These are phyloP conservation scores for Hortiboletus campestris DNA, from an alignment of 768 basidiomycete genomes.

Conservation along the genomic window DNA sequence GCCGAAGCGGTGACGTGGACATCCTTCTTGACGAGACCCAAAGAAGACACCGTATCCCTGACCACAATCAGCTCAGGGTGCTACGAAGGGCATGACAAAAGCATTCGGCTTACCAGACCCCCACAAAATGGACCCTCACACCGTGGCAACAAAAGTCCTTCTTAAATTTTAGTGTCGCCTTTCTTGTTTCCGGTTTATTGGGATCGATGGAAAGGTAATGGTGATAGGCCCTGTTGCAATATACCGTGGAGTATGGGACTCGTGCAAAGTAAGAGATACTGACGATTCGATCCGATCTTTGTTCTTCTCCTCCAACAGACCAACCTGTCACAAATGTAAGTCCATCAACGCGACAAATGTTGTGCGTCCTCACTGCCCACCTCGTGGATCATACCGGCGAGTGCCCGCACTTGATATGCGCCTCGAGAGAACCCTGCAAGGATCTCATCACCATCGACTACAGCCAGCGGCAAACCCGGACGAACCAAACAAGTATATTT, in stretches of 20 bases:
- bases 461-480: not conserved
- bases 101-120: slow-evolving; percentile 28
- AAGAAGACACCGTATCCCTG: slow-evolving; percentile 16
- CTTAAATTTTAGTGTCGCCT: slow-evolving; percentile 25
- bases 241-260: not conserved
- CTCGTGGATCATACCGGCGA: slow-evolving; percentile 38
- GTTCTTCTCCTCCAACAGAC: not conserved
- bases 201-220: slow-evolving; percentile 25
- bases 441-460: not conserved
- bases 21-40: slow-evolving; percentile 1
- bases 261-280: not conserved
- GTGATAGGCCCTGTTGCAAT: not conserved
- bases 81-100: not conserved
- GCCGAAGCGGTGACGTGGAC: slow-evolving; percentile 6
- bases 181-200: slow-evolving; percentile 6
- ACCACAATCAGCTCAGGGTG: not conserved
- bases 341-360: not conserved
- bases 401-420: slow-evolving; percentile 38
- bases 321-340: not conserved
- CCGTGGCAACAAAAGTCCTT: slow-evolving; percentile 20
- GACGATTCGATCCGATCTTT: not conserved
- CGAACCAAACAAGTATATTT: slow-evolving; percentile 40
- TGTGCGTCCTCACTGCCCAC: slow-evolving; percentile 20
- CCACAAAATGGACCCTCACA: slow-evolving; percentile 34
- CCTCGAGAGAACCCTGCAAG: slow-evolving; percentile 41